Conservation (phyloP, 805 yeast genomes). For the Lipomyces oligophaga region DNA sequence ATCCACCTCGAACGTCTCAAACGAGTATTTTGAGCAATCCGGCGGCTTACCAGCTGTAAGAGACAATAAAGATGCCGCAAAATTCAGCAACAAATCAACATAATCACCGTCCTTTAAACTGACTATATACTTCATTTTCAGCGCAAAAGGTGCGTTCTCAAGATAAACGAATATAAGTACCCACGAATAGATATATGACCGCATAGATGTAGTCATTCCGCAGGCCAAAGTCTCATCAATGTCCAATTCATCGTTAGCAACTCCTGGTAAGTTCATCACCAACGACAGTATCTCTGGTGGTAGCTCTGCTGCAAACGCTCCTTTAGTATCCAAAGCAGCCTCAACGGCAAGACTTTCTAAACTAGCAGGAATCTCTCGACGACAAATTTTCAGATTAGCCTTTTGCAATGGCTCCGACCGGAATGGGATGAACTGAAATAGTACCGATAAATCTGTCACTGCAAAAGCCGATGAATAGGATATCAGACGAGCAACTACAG, state of each 20-base stretch:
- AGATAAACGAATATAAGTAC: slow-evolving; percentile 57
- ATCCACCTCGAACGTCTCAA: slow-evolving; percentile 32
- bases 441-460: slow-evolving; percentile 6
- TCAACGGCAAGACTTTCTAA: slow-evolving; percentile 53
- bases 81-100: slow-evolving; percentile 51
- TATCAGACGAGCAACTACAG: slow-evolving; percentile 18
- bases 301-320: slow-evolving; percentile 35
- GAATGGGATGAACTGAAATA: slow-evolving; percentile 19
- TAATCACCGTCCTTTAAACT: slow-evolving; percentile 51
- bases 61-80: slow-evolving; percentile 46
- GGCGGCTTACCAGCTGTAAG: slow-evolving; percentile 35
- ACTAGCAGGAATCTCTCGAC: slow-evolving; percentile 39
- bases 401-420: slow-evolving; percentile 39
- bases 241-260: slow-evolving; percentile 6
- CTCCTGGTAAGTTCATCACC: slow-evolving; percentile 24
- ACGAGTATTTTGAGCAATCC: slow-evolving; percentile 25
- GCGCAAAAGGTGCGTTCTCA: slow-evolving; percentile 55
- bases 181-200: slow-evolving; percentile 66
- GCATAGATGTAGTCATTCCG: slow-evolving; percentile 12
- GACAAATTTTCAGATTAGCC: slow-evolving; percentile 40
- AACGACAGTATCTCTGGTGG: slow-evolving; percentile 44
- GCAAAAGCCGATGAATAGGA: slow-evolving; percentile 9
- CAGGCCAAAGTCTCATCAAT: slow-evolving; percentile 2
- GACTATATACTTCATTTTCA: slow-evolving; percentile 57
- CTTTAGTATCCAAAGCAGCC: slow-evolving; percentile 31